Evolutionary conservation across 306 rosid species (phyloP).

Genomic region (Medicago lupulina): DNA sequence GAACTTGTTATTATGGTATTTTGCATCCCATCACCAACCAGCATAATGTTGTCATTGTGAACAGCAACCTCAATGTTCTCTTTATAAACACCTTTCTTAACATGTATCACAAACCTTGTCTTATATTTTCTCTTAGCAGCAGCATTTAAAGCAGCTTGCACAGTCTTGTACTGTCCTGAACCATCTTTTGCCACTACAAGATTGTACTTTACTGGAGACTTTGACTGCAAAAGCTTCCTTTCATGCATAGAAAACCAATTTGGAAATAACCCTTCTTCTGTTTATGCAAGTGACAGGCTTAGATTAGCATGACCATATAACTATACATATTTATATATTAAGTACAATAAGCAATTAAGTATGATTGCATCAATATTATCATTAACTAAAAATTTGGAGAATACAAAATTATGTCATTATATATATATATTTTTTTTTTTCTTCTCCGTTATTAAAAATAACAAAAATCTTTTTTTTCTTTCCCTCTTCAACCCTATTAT

Average conservation of each 20-base stretch:
- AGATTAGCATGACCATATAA: not conserved
- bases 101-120: conserved; percentile 63
- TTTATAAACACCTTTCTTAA: conserved; percentile 77
- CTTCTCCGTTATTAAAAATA: no score
- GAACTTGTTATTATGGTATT: conserved; percentile 60
- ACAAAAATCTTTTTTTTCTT: no score
- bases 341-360: no score
- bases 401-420: no score
- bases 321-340: not conserved
- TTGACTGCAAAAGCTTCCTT: conserved; percentile 54
- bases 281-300: not conserved
- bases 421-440: no score
- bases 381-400: no score
- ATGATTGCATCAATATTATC: no score
- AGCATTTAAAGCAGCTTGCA: conserved; percentile 71
- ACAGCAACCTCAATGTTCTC: conserved; percentile 76
- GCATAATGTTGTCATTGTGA: conserved; percentile 62
- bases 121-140: conserved; percentile 62
- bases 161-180: conserved; percentile 62
- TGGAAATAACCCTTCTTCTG: conserved; percentile 52
- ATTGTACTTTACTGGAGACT: conserved; percentile 41
- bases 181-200: conserved; percentile 90
- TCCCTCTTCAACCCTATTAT: no score
- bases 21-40: conserved; percentile 73
- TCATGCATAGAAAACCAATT: conserved; percentile 64